Evolutionary conservation across 1,284 basidiomycete genomes (phyloP).

Genomic region (Hymenochaete sp.): DNA sequence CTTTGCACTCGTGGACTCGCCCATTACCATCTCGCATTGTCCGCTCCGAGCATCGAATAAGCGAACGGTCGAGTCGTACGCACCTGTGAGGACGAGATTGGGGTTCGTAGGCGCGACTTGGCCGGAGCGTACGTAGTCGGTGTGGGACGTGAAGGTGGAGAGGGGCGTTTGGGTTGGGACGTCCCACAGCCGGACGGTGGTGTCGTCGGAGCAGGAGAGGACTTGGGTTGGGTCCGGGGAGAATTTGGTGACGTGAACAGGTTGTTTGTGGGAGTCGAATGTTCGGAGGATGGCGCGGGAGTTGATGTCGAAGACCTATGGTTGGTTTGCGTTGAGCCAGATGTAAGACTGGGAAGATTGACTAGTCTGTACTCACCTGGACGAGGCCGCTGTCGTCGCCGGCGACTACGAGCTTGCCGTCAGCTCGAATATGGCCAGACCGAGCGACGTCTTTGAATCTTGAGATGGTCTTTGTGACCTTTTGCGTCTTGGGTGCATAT

Average conservation of each 20-base stretch:
- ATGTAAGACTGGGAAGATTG: conserved; percentile 17
- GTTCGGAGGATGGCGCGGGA: conserved; percentile 91
- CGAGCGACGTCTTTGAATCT: conserved; percentile 95
- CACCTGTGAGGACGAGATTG: conserved; percentile 82
- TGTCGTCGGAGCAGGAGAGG: conserved; percentile 94
- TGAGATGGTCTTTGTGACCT: conserved; percentile 92
- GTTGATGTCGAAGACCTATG: conserved; percentile 87
- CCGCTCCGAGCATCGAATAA: conserved; percentile 85
- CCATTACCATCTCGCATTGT: conserved; percentile 78
- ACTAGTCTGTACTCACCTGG: conserved; percentile 71
- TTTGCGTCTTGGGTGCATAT: conserved; percentile 92
- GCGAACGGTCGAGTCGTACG: conserved; percentile 89
- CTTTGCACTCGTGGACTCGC: conserved; percentile 32
- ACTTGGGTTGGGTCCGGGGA: conserved; percentile 78
- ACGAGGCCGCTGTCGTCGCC: conserved; percentile 92
- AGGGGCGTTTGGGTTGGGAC: conserved; percentile 82
- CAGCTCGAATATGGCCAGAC: conserved; percentile 78
- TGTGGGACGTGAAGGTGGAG: conserved; percentile 75
- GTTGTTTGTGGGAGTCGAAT: conserved; percentile 88
- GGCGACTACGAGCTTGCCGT: conserved; percentile 92
- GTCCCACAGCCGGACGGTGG: conserved; percentile 91
- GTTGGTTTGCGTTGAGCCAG: conserved; percentile 6
- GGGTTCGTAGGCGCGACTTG: conserved; percentile 80
- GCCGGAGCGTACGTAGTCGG: conserved; percentile 93
- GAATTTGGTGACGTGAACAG: conserved; percentile 92